phyloP scores from a whole-genome alignment of 2,329 filamentous ascomycete species.

The Fusarium zealandicum region DNA sequence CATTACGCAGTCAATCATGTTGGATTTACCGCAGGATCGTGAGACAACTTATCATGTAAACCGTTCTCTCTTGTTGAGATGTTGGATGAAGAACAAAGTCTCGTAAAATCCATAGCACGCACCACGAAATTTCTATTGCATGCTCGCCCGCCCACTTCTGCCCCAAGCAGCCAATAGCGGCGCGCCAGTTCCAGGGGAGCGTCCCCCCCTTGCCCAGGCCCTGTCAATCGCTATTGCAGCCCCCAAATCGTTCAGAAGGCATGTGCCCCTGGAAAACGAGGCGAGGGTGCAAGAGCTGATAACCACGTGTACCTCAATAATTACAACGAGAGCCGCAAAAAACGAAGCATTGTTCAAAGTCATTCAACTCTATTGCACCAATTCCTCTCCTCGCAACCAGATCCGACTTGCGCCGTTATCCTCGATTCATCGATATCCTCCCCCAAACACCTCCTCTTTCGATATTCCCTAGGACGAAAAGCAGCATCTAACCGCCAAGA shows the following conservation, averaged over 20 bases:
- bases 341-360: conserved; percentile 15
- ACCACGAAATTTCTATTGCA: conserved; percentile 37
- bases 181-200: conserved; percentile 15
- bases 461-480: conserved; percentile 1
- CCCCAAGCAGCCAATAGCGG: conserved; percentile 31
- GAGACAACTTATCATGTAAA: conserved; percentile 1
- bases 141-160: conserved; percentile 21
- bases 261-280: conserved; percentile 28
- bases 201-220: conserved; percentile 18
- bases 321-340: conserved; percentile 15
- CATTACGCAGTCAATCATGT: neutral
- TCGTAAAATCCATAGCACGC: conserved; percentile 2
- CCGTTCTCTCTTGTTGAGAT: neutral
- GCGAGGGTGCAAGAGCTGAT: conserved; percentile 22
- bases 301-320: conserved; percentile 17
- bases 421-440: neutral
- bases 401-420: neutral
- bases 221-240: conserved; percentile 28
- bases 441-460: neutral
- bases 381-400: conserved; percentile 11
- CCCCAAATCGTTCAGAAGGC: conserved; percentile 15
- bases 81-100: conserved; percentile 17
- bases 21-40: neutral
- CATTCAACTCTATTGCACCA: neutral
- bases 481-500: conserved; percentile 36